Conservation (phyloP, 2,329 filamentous ascomycete species). For the Xylariaceae sp. region DNA sequence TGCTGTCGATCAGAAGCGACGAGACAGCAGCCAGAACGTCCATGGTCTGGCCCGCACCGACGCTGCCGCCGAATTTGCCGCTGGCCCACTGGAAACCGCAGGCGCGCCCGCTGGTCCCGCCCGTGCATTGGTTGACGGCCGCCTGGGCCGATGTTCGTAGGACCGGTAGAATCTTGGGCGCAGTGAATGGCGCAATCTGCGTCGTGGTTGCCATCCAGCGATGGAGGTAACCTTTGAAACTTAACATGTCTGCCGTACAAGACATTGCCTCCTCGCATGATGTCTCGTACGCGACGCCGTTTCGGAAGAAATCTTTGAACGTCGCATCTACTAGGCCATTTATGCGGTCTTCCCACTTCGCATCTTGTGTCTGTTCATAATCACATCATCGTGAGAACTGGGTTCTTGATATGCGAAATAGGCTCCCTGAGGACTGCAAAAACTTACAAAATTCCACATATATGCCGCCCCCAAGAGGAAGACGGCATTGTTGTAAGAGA, state of each 20-base stretch:
- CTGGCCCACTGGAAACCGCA: conserved; percentile 47
- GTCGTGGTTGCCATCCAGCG: conserved; percentile 45
- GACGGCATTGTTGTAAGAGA: conserved; percentile 49
- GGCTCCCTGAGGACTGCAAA: no score
- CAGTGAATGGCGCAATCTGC: conserved; percentile 36
- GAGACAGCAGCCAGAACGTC: conserved; percentile 51
- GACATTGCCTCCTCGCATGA: conserved; percentile 45
- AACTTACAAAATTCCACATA: conserved; percentile 39
- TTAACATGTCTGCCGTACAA: conserved; percentile 53
- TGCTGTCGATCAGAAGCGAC: conserved; percentile 42
- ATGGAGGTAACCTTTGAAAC: conserved; percentile 54
- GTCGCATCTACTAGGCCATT: conserved; percentile 42
- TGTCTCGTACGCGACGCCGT: conserved; percentile 46
- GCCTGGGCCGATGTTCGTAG: conserved; percentile 36
- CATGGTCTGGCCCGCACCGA: conserved; percentile 56
- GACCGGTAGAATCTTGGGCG: conserved; percentile 31
- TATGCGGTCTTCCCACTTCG: conserved; percentile 42
- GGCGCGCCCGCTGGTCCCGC: conserved; percentile 31
- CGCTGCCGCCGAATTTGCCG: conserved; percentile 45
- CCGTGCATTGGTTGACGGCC: conserved; percentile 35
- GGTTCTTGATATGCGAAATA: no score
- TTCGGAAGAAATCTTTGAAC: conserved; percentile 45
- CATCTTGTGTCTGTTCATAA: conserved; percentile 34
- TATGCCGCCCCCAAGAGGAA: conserved; percentile 40
- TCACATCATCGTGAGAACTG: no score